Evolutionary conservation across 176 grass and related monocot species (phyloP).

Genomic region (Bonia amplexicaulis): DNA sequence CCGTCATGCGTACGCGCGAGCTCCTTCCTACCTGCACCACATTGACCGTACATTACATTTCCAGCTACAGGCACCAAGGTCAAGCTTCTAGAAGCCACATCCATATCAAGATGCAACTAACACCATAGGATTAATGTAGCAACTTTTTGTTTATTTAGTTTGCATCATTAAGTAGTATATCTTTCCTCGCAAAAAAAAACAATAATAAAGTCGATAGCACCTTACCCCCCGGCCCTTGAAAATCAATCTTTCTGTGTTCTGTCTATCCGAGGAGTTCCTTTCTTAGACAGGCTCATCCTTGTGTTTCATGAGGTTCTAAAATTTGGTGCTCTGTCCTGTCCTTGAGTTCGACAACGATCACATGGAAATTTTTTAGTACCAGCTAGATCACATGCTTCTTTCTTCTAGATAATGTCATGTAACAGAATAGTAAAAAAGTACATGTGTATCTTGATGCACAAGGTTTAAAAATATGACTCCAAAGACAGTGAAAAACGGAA

Average conservation of each 20-base stretch:
- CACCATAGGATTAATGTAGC: not conserved
- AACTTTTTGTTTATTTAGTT: not conserved
- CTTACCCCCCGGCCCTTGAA: not conserved
- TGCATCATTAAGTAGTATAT: not conserved
- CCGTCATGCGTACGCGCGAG: not conserved
- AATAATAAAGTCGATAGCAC: no score
- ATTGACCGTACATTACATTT: not conserved
- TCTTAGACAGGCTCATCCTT: not conserved
- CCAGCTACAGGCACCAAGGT: not conserved
- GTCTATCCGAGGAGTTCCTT: not conserved
- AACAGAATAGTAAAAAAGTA: not conserved
- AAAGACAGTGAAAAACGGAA: not conserved
- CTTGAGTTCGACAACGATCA: not conserved
- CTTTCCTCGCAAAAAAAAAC: not conserved
- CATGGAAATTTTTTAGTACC: not conserved
- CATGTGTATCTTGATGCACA: not conserved
- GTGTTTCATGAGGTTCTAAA: not conserved
- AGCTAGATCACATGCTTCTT: not conserved
- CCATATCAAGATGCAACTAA: not conserved
- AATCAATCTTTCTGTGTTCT: not conserved
- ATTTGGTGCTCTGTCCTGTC: not conserved
- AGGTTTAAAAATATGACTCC: not conserved
- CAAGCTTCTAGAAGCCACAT: conserved; percentile 43
- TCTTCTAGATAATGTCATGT: conserved; percentile 24
- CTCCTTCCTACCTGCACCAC: conserved; percentile 1